A percentile compares a stretch with the other conserved stretches of the same genome.
Conservation (phyloP, 352 stramenopile genomes). For the Blastocystis sp. region DNA sequence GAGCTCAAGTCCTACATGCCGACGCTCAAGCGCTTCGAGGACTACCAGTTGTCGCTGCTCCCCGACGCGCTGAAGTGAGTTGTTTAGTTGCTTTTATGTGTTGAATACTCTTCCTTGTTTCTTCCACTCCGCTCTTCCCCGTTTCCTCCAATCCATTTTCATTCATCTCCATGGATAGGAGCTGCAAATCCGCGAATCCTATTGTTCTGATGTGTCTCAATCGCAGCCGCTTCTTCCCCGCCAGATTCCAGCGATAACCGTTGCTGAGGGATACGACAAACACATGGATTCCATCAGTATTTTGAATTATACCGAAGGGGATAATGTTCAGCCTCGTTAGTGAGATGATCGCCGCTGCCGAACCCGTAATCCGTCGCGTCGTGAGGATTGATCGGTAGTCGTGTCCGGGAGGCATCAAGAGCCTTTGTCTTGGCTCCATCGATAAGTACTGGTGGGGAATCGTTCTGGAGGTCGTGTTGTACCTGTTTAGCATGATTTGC, state of each 20-base stretch:
- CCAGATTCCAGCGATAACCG: too few relatives aligned
- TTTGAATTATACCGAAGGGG: too few relatives aligned
- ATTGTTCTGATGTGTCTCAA: neutral
- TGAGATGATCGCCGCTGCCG: too few relatives aligned
- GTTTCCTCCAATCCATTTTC: neutral
- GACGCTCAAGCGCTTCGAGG: slow-evolving; percentile 31
- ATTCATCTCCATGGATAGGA: too few relatives aligned
- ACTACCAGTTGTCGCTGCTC: slow-evolving; percentile 22
- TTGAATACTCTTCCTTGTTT: slow-evolving; percentile 1
- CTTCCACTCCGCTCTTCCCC: neutral
- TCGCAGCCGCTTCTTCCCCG: too few relatives aligned
- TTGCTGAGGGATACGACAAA: too few relatives aligned
- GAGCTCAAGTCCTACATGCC: slow-evolving; percentile 32
- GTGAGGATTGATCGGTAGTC: neutral
- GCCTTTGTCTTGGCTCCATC: slow-evolving; percentile 57
- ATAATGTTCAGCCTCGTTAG: too few relatives aligned
- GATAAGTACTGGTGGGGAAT: slow-evolving; percentile 58
- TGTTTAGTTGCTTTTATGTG: slow-evolving; percentile 27
- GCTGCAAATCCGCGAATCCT: neutral
- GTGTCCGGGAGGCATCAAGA: slow-evolving; percentile 13
- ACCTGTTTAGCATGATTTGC: slow-evolving; percentile 43
- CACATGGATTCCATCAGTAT: too few relatives aligned
- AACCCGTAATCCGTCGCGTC: too few relatives aligned
- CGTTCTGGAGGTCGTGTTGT: slow-evolving; percentile 37
- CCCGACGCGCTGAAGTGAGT: neutral